These are phyloP conservation scores for Linnemannia hyalina DNA, from an alignment of 192 early-diverging fungal species.

Conservation along the genomic window DNA sequence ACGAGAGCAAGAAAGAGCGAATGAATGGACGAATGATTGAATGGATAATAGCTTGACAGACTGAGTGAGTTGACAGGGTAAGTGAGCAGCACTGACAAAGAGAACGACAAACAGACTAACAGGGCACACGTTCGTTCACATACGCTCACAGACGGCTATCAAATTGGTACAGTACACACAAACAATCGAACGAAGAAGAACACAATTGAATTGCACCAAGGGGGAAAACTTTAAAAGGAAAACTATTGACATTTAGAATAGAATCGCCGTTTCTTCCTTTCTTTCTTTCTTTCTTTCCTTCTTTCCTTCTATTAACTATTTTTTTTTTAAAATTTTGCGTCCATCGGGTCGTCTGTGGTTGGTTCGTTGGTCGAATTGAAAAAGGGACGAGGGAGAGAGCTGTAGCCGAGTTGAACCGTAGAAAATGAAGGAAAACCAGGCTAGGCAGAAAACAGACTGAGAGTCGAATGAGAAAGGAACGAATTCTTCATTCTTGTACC, in stretches of 20 bases:
- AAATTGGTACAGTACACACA: background rate
- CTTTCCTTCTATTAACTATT: background rate
- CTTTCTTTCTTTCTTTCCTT: background rate
- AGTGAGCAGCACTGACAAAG: background rate
- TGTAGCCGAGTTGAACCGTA: background rate
- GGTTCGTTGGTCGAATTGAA: background rate
- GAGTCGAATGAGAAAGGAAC: background rate
- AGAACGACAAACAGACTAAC: background rate
- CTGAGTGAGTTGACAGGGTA: background rate
- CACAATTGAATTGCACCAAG: background rate
- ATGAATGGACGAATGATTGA: background rate
- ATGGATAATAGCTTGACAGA: background rate
- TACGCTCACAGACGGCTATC: background rate
- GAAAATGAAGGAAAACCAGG: background rate
- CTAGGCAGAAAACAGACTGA: background rate
- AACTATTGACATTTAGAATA: background rate
- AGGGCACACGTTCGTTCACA: background rate
- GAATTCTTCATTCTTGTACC: background rate
- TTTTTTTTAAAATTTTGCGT: background rate
- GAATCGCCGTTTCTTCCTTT: slow-evolving; percentile 1
- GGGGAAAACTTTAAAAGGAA: background rate
- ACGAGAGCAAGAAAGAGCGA: background rate
- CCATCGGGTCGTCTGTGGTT: background rate
- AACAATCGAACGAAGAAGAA: background rate
- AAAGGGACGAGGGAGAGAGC: background rate